These are phyloP conservation scores for Cryptococcus sp. DNA, from an alignment of 1,284 basidiomycete species.

Conservation along the genomic window DNA sequence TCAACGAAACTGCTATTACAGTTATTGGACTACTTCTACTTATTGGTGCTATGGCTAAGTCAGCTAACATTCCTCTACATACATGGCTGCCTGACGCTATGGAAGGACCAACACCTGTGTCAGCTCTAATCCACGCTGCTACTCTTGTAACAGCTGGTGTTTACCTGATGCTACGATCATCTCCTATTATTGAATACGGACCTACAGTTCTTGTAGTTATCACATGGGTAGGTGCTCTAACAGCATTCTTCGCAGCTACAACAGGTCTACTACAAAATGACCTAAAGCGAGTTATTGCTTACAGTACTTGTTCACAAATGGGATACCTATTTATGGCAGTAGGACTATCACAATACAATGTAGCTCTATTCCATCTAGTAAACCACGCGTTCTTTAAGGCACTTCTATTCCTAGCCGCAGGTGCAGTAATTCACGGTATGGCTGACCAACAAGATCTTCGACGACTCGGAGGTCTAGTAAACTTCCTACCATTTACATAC, in stretches of 20 bases:
- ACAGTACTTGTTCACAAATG: constrained; percentile 46
- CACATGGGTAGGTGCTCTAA: constrained; percentile 44
- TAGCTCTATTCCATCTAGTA: constrained; percentile 45
- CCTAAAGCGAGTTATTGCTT: constrained; percentile 48
- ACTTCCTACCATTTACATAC: constrained; percentile 48
- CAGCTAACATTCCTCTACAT: constrained; percentile 42
- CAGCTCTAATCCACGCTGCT: constrained; percentile 48
- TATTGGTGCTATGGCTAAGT: constrained; percentile 47
- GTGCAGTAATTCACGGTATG: constrained; percentile 48
- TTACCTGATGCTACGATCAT: constrained; percentile 46
- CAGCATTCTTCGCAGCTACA: constrained; percentile 48
- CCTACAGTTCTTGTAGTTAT: constrained; percentile 44
- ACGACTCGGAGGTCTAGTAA: constrained; percentile 45
- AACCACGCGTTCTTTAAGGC: constrained; percentile 47
- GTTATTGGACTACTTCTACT: constrained; percentile 46
- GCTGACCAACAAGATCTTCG: constrained; percentile 50
- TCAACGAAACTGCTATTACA: constrained; percentile 46
- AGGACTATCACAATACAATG: constrained; percentile 43
- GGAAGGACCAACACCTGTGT: constrained; percentile 45
- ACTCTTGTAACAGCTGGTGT: constrained; percentile 49
- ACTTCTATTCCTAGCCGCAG: constrained; percentile 46
- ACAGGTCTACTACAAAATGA: constrained; percentile 50
- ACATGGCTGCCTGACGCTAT: constrained; percentile 44
- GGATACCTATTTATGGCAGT: constrained; percentile 48
- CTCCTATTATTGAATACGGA: constrained; percentile 45